Evolutionary conservation across 2,329 filamentous ascomycete genomes (phyloP).

Genomic region (Harringtonia lauricola): DNA sequence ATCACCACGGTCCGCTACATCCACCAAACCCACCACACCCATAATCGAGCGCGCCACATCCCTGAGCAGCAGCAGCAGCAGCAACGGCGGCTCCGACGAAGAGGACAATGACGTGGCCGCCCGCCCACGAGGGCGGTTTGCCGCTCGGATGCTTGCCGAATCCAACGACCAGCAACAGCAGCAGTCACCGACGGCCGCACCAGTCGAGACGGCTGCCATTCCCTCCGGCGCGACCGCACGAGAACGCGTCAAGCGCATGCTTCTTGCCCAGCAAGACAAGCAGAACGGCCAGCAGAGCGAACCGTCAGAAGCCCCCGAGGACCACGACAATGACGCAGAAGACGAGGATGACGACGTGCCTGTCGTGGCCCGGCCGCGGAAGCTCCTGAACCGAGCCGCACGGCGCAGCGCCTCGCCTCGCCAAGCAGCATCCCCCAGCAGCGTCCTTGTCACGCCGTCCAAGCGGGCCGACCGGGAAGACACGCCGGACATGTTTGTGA

Average conservation of each 20-base stretch:
- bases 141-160: conserved; percentile 46
- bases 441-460: conserved; percentile 11
- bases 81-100: conserved; percentile 25
- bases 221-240: conserved; percentile 21
- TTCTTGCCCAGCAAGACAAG: conserved; percentile 18
- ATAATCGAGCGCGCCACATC: neutral
- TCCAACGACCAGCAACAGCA: neutral
- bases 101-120: conserved; percentile 27
- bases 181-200: conserved; percentile 5
- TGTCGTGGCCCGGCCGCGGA: conserved; percentile 26
- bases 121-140: conserved; percentile 51
- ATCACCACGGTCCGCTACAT: neutral
- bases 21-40: neutral
- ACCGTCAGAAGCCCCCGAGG: conserved; percentile 4
- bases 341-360: conserved; percentile 21
- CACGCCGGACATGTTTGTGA: conserved; percentile 47
- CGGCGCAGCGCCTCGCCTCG: conserved; percentile 9
- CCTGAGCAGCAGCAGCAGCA: conserved; percentile 7
- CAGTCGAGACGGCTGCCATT: conserved; percentile 12
- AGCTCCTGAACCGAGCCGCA: conserved; percentile 15
- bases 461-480: conserved; percentile 15
- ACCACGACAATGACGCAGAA: conserved; percentile 11
- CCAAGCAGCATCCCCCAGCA: conserved; percentile 2
- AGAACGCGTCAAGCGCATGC: conserved; percentile 31
- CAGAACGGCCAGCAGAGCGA: conserved; percentile 15